Base-by-base conservation (phyloP, 106 monocot species). In the Dactylorhiza incarnata region DNA sequence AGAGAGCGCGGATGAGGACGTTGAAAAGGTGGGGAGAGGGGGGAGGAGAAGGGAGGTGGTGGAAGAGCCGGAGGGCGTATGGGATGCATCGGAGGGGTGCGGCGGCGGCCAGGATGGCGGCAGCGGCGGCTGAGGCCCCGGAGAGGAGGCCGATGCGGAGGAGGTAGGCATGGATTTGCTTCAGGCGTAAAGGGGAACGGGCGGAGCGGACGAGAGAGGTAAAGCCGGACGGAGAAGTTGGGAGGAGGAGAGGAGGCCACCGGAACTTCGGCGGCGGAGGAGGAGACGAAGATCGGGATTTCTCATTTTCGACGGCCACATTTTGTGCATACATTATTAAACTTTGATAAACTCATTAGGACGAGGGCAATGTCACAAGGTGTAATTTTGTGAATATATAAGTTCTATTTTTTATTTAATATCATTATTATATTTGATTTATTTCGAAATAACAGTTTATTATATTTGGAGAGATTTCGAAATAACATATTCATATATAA, bases 131-230 rank as follows among this genome's bases (percentile, higher is more conserved):
- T 7, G 51, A 61, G 70, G 47, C 0, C 29, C 56, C 29, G 43
- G 53, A 26, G 77, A 49, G 84, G 20, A 65, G 80, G 37, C 9
- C 44, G 74, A 15, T 44, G 67, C 73, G 80, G 68, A 85, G 82
- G 72, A 78, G 75, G 74, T 68, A 77, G 74, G 53, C 76, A 77
- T 80, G 80, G 80, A 84, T 77, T 25, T 84, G 84, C 68, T 84
- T 77, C 12, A 84, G 73, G 29, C 24, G 77, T 58, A 68, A 73
- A 19, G 23, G 73, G 15, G 79, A 78, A 9, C 49, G 47, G 44
- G 72, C n/a, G 3, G 72, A 72, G 72, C 23, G 49, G 0, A 49
- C 72, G 72, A 72, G 48, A 49, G 3, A 48, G 8, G 49, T 23
- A 22, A 72, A 72, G 72, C 20, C 48, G 47, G 72, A 49, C 3